Evolutionary conservation across 2,329 filamentous ascomycete species (phyloP), one percentile per base, ranked within the genome.

Genomic region (Scedosporium aurantiacum): DNA sequence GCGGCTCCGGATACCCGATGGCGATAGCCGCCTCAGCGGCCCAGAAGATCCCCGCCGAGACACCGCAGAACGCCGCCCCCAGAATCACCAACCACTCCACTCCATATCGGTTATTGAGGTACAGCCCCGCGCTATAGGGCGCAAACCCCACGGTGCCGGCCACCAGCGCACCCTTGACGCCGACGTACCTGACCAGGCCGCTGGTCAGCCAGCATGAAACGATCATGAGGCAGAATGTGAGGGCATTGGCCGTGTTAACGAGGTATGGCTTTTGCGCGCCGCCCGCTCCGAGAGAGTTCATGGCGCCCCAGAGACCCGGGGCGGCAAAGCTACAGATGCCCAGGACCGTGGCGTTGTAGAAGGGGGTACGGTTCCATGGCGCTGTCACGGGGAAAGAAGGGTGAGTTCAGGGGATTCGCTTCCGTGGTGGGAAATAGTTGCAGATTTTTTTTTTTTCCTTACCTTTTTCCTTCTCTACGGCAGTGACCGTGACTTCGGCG

Each of bases 1-100:
- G 83, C 0, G 86, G 85, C 66, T 90, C 87, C 0, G 87, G 87
- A 65, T 91, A 91, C 0, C 83, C 79, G 21, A 90, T 81, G 0
- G 87, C 87, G 61, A 91, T 88, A 0, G 88, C 87, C 0, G 85
- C 85, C 71, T 91, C 88, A 0, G 87, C 83, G 77, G 85, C 85
- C 88, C 88, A 91, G 71, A 90, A 90, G 0, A 90, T 76, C 0
- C 88, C 88, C 0, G 88, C 87, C 0, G 83, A 86, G 37, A 89
- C 78, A 18, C 87, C 87, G 64, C 87, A 90, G 0, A 87, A 75
- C 0, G 85, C 85, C 0, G 85, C 86, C 0, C 87, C 88, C 7
- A 90, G 71, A 0, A 90, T 76, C 0, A 85, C 79, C 8, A 90
- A 78, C 88, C 88, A 91, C 65, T 86, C 81, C 0, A 74, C 82